Conservation (phyloP, 1,284 basidiomycete genomes). For the Melampsora larici-populina region DNA sequence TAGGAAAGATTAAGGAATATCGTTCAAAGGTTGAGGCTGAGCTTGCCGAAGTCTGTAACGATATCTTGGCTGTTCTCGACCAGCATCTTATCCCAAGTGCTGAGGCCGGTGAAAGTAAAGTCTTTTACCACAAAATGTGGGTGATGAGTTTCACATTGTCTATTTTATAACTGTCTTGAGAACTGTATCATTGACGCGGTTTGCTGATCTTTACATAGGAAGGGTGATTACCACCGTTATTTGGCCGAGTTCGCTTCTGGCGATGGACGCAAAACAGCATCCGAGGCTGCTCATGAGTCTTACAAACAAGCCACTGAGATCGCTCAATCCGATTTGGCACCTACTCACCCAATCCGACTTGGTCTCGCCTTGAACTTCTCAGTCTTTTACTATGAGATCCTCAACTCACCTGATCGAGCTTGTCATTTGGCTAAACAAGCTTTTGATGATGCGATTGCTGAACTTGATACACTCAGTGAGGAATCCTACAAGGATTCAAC, state of each 20-base stretch:
- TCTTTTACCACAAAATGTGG: constrained; percentile 53
- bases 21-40: constrained; percentile 51
- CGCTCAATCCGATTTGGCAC: constrained; percentile 44
- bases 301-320: constrained; percentile 47
- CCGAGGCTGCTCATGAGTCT: constrained; percentile 54
- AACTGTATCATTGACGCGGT: background rate
- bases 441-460: constrained; percentile 58
- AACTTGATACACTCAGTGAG: constrained; percentile 58
- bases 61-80: constrained; percentile 51
- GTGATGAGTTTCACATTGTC: background rate
- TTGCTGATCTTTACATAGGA: constrained; percentile 47
- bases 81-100: constrained; percentile 52
- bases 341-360: constrained; percentile 48
- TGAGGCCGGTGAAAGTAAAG: constrained; percentile 50
- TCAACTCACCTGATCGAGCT: constrained; percentile 57
- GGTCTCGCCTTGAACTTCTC: constrained; percentile 58
- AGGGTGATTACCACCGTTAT: constrained; percentile 59
- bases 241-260: constrained; percentile 58
- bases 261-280: constrained; percentile 48
- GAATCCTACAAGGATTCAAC: constrained; percentile 58
- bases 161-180: background rate
- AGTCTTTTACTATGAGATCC: constrained; percentile 59
- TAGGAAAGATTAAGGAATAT: constrained; percentile 51
- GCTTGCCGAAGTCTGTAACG: constrained; percentile 50
- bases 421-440: constrained; percentile 58